phyloP scores from a whole-genome alignment of 1,284 basidiomycete species.

The Melampsora americana region DNA sequence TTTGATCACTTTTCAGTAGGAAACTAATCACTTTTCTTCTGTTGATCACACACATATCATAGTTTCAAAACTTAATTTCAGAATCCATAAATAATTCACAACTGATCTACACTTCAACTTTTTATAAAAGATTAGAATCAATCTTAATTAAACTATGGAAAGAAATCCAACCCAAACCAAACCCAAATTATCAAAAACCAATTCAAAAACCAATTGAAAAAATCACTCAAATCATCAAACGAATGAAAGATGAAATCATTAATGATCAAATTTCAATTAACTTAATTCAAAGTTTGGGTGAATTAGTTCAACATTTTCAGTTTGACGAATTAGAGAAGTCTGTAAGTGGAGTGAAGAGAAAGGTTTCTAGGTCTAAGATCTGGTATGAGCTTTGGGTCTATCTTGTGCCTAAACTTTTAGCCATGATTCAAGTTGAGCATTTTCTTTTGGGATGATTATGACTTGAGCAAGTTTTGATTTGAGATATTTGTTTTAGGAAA shows the following conservation, averaged over 20 bases:
- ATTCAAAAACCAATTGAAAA: neutral
- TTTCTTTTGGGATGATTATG: no score
- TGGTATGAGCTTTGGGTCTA: neutral
- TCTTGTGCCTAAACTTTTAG: neutral
- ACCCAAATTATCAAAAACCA: no score
- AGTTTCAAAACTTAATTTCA: neutral
- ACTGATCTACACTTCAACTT: neutral
- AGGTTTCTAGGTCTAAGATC: neutral
- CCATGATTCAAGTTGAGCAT: neutral
- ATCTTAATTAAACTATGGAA: neutral
- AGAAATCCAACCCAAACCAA: neutral
- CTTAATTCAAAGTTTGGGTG: neutral
- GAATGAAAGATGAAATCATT: neutral
- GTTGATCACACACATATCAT: no score
- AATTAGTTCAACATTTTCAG: neutral
- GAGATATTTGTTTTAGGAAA: constrained; percentile 13
- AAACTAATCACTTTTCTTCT: no score
- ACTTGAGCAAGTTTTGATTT: neutral
- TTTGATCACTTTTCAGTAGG: neutral
- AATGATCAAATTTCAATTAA: neutral
- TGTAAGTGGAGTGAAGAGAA: neutral
- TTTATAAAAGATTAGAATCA: neutral
- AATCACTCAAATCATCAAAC: neutral
- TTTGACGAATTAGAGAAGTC: neutral
- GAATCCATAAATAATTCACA: neutral